phyloP scores from a whole-genome alignment of 2,329 filamentous ascomycete genomes.

The Aspergillus felis region DNA sequence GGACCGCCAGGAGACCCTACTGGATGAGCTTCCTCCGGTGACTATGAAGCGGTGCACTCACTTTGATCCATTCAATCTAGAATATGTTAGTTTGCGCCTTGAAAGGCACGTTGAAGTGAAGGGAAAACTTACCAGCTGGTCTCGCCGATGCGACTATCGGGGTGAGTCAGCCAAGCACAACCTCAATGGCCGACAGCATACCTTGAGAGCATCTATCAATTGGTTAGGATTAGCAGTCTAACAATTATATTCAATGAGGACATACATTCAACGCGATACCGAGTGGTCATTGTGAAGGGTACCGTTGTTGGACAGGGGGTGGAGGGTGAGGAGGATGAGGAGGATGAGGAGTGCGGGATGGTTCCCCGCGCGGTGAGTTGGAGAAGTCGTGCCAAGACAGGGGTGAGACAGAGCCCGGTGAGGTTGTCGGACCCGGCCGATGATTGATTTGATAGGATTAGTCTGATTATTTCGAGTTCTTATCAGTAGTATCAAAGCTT shows the following conservation, averaged over 20 bases:
- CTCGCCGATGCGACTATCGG: conserved; percentile 73
- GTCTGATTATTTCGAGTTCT: neutral
- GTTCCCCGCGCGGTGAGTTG: neutral
- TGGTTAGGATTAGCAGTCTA: neutral
- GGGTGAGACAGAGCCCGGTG: no score
- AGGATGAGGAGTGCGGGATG: neutral
- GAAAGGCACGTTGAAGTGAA: neutral
- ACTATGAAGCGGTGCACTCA: conserved; percentile 21
- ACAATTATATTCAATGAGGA: conserved; percentile 5
- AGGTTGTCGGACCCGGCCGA: no score
- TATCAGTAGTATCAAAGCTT: neutral
- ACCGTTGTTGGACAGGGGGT: neutral
- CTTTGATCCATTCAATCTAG: conserved; percentile 88
- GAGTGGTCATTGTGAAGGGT: conserved; percentile 40
- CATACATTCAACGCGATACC: conserved; percentile 67
- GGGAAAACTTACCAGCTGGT: conserved; percentile 66
- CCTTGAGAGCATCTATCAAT: conserved; percentile 60
- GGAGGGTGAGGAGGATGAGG: neutral
- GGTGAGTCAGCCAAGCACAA: conserved; percentile 2
- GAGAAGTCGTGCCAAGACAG: neutral
- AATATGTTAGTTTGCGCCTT: conserved; percentile 2
- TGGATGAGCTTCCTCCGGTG: conserved; percentile 12
- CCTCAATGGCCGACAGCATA: conserved; percentile 27
- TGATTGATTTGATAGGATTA: neutral
- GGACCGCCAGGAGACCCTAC: conserved; percentile 76